Evolutionary conservation across 2,329 filamentous ascomycete genomes (phyloP).

Genomic region (Fusarium chuoi): DNA sequence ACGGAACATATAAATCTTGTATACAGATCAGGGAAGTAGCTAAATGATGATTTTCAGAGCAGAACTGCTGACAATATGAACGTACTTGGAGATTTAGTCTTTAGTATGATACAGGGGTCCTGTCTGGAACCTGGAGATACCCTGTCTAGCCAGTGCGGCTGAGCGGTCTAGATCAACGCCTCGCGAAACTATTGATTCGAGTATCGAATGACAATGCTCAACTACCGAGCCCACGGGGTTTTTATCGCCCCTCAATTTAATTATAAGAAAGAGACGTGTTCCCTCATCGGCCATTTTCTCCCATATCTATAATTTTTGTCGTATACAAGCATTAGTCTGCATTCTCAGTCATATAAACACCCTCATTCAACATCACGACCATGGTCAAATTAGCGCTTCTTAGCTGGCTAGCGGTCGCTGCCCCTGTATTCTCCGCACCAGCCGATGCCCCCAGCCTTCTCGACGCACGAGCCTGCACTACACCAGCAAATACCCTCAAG

Average conservation of each 20-base stretch:
- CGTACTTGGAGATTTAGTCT: too few relatives aligned
- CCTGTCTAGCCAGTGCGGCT: not conserved
- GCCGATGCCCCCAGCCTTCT: too few relatives aligned
- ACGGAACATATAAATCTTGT: too few relatives aligned
- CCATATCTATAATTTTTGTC: too few relatives aligned
- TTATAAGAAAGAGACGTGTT: not conserved
- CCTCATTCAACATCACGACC: fast-evolving
- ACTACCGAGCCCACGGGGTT: not conserved
- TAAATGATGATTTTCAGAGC: too few relatives aligned
- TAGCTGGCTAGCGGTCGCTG: not conserved
- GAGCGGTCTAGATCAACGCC: constrained; percentile 8
- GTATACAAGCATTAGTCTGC: not conserved
- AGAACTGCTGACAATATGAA: not conserved
- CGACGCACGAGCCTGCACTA: constrained; percentile 2
- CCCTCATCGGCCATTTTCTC: fast-evolving
- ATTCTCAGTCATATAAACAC: fast-evolving
- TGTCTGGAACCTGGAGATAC: not conserved
- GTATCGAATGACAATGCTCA: not conserved
- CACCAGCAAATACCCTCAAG: not conserved
- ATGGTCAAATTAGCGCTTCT: not conserved
- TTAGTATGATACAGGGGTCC: fast-evolving
- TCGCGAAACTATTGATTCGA: not conserved
- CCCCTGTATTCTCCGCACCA: not conserved
- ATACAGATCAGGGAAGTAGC: too few relatives aligned
- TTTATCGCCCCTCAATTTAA: too few relatives aligned